A percentile compares a stretch with the other conserved stretches of the same genome.
These are phyloP conservation scores for Blastocystis hominis DNA, from an alignment of 352 stramenopile genomes.

Conservation along the genomic window DNA sequence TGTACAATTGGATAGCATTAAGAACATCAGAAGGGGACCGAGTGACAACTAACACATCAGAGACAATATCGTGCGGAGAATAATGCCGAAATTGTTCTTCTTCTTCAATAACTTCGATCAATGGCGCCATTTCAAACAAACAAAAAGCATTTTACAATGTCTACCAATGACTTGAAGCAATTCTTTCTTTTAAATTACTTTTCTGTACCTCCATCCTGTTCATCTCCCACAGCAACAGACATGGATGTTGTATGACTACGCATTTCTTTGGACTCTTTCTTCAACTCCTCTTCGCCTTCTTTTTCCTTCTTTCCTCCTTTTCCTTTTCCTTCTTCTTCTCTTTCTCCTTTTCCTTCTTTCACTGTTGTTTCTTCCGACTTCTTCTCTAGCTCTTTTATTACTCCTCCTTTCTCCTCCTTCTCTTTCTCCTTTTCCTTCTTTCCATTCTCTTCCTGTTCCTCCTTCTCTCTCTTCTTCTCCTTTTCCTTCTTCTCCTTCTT, in stretches of 20 bases:
- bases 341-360: too few relatives aligned
- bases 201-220: too few relatives aligned
- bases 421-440: neutral
- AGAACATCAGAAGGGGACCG: neutral
- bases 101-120: neutral
- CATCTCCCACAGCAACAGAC: neutral
- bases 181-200: too few relatives aligned
- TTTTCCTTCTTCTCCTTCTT: neutral
- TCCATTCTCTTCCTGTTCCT: neutral
- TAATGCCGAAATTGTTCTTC: neutral
- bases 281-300: neutral
- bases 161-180: too few relatives aligned
- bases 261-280: neutral
- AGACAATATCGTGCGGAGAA: neutral
- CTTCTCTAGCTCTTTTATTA: too few relatives aligned
- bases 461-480: neutral
- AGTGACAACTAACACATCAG: neutral
- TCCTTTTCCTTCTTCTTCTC: too few relatives aligned
- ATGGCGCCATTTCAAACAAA: slow-evolving; percentile 1
- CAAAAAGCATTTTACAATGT: neutral
- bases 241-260: neutral
- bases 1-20: neutral
- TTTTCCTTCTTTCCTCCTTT: too few relatives aligned
- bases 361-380: too few relatives aligned
- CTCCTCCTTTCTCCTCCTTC: neutral